phyloP scores from a whole-genome alignment of 1,139 yeast species.

The Pichia sp. region DNA sequence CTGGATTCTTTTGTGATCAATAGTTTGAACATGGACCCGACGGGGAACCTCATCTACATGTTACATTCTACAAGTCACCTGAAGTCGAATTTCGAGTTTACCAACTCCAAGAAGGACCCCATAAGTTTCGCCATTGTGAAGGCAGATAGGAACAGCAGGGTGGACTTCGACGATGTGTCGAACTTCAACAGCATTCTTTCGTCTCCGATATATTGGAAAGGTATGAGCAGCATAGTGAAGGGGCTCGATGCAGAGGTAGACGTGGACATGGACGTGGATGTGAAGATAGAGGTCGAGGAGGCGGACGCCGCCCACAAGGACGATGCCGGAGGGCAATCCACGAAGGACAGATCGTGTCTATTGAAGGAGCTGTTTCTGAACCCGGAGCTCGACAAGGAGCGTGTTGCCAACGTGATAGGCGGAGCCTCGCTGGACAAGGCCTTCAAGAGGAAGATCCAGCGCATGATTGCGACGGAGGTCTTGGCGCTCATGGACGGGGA shows the following conservation, averaged over 20 bases:
- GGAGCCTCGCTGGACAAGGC: constrained; percentile 5
- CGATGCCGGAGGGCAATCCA: not conserved
- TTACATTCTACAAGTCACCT: constrained; percentile 19
- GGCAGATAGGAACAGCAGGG: not conserved
- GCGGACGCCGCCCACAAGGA: not conserved
- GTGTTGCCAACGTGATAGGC: constrained; percentile 8
- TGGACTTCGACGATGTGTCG: constrained; percentile 4
- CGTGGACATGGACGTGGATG: not conserved
- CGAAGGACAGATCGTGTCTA: not conserved
- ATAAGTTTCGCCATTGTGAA: constrained; percentile 14
- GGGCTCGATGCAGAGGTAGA: too few species aligned
- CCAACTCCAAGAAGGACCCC: constrained; percentile 16
- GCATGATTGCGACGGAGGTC: constrained; percentile 18
- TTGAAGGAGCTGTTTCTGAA: constrained; percentile 15
- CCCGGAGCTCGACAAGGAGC: constrained; percentile 14
- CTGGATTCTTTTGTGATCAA: constrained; percentile 17
- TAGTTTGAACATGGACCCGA: constrained; percentile 20
- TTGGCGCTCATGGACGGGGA: constrained; percentile 15
- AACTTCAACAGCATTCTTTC: constrained; percentile 15
- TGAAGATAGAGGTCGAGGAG: not conserved
- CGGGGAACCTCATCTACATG: constrained; percentile 19
- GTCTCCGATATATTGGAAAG: constrained; percentile 14
- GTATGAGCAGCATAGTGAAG: not conserved
- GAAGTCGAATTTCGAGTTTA: constrained; percentile 17
- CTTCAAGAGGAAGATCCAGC: constrained; percentile 12